Evolutionary conservation across 345 rosid species (phyloP).

Genomic region (Euphorbia lathyris): DNA sequence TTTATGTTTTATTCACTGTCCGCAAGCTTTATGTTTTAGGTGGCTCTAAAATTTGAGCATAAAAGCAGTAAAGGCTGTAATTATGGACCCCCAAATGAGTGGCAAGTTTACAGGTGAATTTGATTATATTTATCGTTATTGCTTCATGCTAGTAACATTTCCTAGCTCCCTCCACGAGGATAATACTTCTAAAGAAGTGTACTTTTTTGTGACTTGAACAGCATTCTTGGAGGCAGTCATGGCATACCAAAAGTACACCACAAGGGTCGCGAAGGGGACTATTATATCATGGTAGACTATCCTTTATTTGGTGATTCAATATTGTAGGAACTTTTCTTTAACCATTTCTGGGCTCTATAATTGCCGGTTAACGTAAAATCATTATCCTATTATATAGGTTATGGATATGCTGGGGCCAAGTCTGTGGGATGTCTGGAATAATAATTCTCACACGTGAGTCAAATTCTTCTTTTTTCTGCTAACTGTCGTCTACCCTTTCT

Average conservation of each 20-base stretch:
- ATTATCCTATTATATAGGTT: slow-evolving; percentile 42
- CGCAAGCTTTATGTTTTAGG: slow-evolving; percentile 41
- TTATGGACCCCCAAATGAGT: slow-evolving; percentile 94
- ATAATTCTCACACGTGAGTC: slow-evolving; percentile 88
- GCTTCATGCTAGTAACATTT: neutral
- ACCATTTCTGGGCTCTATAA: neutral
- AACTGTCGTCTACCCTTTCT: neutral
- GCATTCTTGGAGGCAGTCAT: slow-evolving; percentile 54
- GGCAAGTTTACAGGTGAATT: slow-evolving; percentile 93
- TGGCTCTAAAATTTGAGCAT: slow-evolving; percentile 94
- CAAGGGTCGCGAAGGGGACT: slow-evolving; percentile 96
- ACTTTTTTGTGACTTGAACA: neutral
- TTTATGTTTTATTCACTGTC: neutral
- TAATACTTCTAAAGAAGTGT: slow-evolving; percentile 6
- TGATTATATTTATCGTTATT: slow-evolving; percentile 1
- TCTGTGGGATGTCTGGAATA: slow-evolving; percentile 96
- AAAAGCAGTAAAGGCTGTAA: slow-evolving; percentile 93
- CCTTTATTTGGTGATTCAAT: neutral
- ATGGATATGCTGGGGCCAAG: slow-evolving; percentile 99
- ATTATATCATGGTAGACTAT: slow-evolving; percentile 74
- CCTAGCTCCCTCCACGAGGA: neutral
- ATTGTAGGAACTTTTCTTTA: neutral
- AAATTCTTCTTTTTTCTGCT: neutral
- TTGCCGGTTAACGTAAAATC: neutral
- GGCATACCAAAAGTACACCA: slow-evolving; percentile 85